phyloP scores from a whole-genome alignment of 345 rosid species.

The Eucalyptus regnans region DNA sequence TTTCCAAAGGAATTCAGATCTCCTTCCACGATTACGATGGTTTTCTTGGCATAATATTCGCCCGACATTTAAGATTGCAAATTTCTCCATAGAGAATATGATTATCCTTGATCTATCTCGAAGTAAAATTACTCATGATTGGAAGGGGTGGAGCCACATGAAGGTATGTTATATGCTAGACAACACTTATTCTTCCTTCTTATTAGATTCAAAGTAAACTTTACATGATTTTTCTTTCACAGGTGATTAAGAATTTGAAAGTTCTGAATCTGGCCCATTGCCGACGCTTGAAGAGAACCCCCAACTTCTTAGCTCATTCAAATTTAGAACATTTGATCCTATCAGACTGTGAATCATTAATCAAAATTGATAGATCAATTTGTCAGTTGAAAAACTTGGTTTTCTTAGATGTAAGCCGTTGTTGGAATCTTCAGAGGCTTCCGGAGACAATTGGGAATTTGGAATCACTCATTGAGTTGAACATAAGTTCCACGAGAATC shows the following conservation, averaged over 20 bases:
- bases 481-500: fast-evolving
- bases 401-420: neutral
- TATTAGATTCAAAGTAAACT: neutral
- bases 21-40: neutral
- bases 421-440: fast-evolving
- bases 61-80: neutral
- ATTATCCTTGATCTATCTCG: neutral
- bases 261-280: neutral
- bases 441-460: neutral
- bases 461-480: neutral
- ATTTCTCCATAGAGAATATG: neutral
- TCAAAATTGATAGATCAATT: neutral
- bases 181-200: fast-evolving
- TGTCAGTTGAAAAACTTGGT: neutral
- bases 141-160: neutral
- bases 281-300: neutral
- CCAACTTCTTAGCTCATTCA: neutral
- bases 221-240: neutral
- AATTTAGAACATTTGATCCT: neutral
- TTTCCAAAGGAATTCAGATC: neutral
- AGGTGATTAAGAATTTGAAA: neutral
- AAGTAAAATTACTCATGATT: neutral
- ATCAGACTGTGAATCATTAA: fast-evolving
- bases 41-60: neutral
- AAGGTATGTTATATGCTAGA: neutral